phyloP scores from a whole-genome alignment of 371 early-diverging fungal genomes.

The Apophysomyces trapeziformis region DNA sequence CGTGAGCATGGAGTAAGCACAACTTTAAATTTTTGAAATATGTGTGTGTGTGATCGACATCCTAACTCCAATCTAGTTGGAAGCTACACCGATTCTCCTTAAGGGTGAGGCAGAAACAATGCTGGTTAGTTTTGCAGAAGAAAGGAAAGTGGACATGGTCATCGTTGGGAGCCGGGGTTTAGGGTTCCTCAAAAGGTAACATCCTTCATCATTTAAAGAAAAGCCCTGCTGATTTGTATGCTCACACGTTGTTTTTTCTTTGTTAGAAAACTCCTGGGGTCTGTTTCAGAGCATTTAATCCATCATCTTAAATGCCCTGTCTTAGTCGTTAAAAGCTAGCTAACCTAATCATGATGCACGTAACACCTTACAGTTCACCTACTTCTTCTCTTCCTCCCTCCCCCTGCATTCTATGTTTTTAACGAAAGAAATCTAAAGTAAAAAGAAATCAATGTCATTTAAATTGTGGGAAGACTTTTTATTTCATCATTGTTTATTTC shows the following conservation, averaged over 20 bases:
- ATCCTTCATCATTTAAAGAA: background rate
- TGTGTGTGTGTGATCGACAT: background rate
- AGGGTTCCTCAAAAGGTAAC: constrained; percentile 38
- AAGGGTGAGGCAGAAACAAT: constrained; percentile 35
- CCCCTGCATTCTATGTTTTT: background rate
- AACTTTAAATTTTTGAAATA: background rate
- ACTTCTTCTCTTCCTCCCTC: background rate
- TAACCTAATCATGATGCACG: background rate
- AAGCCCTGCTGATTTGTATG: constrained; percentile 1
- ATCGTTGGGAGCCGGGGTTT: constrained; percentile 32
- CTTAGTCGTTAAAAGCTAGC: constrained; percentile 21
- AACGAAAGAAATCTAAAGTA: background rate
- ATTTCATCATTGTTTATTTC: constrained; percentile 1
- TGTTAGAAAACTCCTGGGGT: constrained; percentile 31
- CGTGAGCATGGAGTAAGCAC: constrained; percentile 32
- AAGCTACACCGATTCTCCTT: constrained; percentile 22
- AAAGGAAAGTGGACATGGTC: constrained; percentile 27
- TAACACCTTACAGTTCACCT: background rate
- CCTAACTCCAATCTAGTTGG: constrained; percentile 17
- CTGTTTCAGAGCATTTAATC: constrained; percentile 34
- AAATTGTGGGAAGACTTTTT: background rate
- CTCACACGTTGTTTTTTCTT: background rate
- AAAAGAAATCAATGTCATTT: background rate
- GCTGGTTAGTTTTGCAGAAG: constrained; percentile 30
- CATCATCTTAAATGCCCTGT: constrained; percentile 33